Evolutionary conservation across 305 asterid species (phyloP).

Genomic region (Ajuga reptans): DNA sequence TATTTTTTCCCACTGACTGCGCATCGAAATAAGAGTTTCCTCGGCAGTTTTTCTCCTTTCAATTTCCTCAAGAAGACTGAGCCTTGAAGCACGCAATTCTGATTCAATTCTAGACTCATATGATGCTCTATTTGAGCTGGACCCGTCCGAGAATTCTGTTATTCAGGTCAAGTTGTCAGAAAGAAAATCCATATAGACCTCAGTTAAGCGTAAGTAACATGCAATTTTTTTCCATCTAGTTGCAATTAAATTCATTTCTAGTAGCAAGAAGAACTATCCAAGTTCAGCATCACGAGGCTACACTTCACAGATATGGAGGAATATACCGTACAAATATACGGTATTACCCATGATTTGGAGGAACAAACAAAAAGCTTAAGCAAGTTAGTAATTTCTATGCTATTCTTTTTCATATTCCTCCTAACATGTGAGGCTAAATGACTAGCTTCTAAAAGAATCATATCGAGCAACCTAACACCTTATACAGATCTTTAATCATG

Average conservation of each 20-base stretch:
- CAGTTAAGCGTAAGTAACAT: background rate
- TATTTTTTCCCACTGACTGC: constrained; percentile 59
- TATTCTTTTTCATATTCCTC: background rate
- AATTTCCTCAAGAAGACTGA: constrained; percentile 51
- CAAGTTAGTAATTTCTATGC: background rate
- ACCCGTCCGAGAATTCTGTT: constrained; percentile 61
- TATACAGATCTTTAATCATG: background rate
- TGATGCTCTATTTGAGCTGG: constrained; percentile 27
- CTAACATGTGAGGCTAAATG: background rate
- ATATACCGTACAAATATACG: background rate
- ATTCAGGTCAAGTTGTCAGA: background rate
- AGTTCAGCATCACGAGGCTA: background rate
- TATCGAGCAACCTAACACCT: background rate
- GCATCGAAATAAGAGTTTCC: constrained; percentile 42
- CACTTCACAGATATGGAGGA: background rate
- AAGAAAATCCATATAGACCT: background rate
- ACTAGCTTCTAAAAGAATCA: background rate
- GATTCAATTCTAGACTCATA: constrained; percentile 30
- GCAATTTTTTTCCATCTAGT: background rate
- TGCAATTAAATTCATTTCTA: background rate
- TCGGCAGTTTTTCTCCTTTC: constrained; percentile 59
- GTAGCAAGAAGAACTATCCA: background rate
- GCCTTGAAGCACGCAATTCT: constrained; percentile 38
- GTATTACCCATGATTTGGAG: background rate
- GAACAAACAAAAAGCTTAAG: background rate